phyloP scores from a whole-genome alignment of 768 basidiomycete species.

The Crassisporium funariophilum region DNA sequence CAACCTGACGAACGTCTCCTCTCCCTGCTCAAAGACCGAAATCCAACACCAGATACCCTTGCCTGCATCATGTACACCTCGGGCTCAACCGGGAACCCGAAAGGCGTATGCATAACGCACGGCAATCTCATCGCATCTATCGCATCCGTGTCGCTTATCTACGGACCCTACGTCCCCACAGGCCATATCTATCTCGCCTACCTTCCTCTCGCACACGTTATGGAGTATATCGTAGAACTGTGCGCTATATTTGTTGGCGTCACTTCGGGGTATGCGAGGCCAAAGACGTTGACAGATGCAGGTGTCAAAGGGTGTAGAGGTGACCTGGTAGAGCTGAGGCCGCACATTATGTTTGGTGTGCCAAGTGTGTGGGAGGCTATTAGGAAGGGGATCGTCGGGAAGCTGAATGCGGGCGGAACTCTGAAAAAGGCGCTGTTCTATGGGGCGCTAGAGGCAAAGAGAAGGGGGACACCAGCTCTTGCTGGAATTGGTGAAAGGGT shows the following conservation, averaged over 20 bases:
- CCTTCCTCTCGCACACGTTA: constrained; percentile 91
- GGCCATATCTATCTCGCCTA: constrained; percentile 84
- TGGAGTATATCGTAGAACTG: constrained; percentile 94
- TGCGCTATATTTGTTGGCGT: constrained; percentile 74
- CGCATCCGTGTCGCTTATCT: constrained; percentile 72
- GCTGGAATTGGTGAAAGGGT: constrained; percentile 69
- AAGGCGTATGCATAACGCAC: constrained; percentile 91
- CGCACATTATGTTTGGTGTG: constrained; percentile 92
- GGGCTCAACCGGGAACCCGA: constrained; percentile 90
- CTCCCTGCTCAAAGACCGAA: constrained; percentile 50
- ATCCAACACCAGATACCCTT: constrained; percentile 43
- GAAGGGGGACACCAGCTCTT: constrained; percentile 64
- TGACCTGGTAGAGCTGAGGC: constrained; percentile 80
- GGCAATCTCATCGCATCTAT: constrained; percentile 83
- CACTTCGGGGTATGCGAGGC: constrained; percentile 84
- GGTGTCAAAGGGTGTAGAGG: constrained; percentile 89
- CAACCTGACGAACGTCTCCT: constrained; percentile 53
- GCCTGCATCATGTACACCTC: constrained; percentile 75
- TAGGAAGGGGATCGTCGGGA: constrained; percentile 87
- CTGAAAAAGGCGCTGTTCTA: constrained; percentile 80
- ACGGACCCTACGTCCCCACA: constrained; percentile 62
- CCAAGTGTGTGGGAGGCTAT: constrained; percentile 98
- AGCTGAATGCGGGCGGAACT: constrained; percentile 69
- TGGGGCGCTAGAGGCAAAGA: constrained; percentile 77
- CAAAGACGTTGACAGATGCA: constrained; percentile 95